Conservation (phyloP, 169 alveolate species). For the Plasmodium blacklocki region DNA sequence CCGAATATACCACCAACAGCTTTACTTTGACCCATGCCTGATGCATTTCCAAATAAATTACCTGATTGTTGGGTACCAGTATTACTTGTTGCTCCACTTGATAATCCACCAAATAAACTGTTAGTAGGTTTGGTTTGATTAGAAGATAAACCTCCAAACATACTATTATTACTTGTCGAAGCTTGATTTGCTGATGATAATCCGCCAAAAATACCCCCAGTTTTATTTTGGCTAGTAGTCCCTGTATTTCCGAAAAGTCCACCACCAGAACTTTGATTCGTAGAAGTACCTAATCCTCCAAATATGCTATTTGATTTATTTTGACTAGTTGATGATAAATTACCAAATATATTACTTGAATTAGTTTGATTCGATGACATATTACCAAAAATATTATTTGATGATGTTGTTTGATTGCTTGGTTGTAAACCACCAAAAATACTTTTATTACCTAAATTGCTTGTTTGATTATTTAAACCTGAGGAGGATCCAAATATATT, state of each 20-base stretch:
- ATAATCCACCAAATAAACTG: conserved; percentile 40
- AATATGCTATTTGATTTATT: conserved; percentile 48
- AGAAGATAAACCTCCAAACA: conserved; percentile 42
- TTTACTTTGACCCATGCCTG: conserved; percentile 32
- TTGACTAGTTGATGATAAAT: conserved; percentile 46
- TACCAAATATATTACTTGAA: conserved; percentile 40
- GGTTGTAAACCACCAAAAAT: conserved; percentile 72
- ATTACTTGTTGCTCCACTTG: conserved; percentile 11
- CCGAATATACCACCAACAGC: conserved; percentile 50
- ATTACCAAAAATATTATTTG: conserved; percentile 58
- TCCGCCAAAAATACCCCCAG: conserved; percentile 45
- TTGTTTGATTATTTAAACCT: conserved; percentile 66
- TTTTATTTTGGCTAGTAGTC: conserved; percentile 24
- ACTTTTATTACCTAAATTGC: conserved; percentile 51
- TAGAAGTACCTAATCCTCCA: conserved; percentile 37
- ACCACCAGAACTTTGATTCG: conserved; percentile 21
- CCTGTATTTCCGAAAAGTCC: conserved; percentile 55
- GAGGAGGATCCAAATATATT: conserved; percentile 63
- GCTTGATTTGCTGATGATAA: conserved; percentile 19
- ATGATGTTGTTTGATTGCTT: conserved; percentile 35
- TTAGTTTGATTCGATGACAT: conserved; percentile 33
- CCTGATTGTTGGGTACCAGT: conserved; percentile 28
- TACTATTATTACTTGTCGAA: conserved; percentile 9
- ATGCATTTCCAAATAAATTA: conserved; percentile 53
- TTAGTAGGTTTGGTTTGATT: conserved; percentile 26